Evolutionary conservation across 495 filamentous ascomycete genomes (phyloP), one percentile per base, ranked within the genome.

Genomic region (Hypoxylon trugodes): DNA sequence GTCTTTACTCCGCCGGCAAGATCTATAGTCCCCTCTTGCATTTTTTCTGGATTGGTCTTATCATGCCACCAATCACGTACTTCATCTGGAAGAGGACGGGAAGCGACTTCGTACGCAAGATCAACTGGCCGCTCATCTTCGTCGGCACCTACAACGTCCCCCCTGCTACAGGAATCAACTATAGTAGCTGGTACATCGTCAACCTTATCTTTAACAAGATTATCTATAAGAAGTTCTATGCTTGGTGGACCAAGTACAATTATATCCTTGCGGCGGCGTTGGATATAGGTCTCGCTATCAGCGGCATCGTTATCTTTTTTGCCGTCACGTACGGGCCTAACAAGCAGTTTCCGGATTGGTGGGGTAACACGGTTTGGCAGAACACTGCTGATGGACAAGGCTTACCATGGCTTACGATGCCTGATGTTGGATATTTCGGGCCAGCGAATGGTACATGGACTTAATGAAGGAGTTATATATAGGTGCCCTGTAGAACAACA

Each of bases 111-210:
- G 56, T 71, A 32, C 69, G 76, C 71, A 76, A 73, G 38, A 73
- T 80, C 28, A 79, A 81, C 59, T 78, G 76, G 76, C 79, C 78
- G 1, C 65, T 81, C 19, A 76, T 82, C 19, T 79, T 80, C 47
- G 76, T 77, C 3, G 79, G 79, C 13, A 79, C 77, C 12, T 75
- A 73, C 54, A 78, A 80, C 42, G 66, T 51, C 2, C 65, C 58
- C 33, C 56, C 69, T 57, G 79, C 77, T 3, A 80, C 78, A n/a
- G 78, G 78, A 9, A 81, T 80, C 50, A 81, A 80, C 57, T 80
- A 81, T 49, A 78, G 76, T 40, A 79, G 76, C 58, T 80, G 78
- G 77, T 77, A 76, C 12, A 66, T 81, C 22, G 78, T 81, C 54
- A 79, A 79, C 60, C 72, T 78, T 19, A 48, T 77, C 50, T 82